Base-by-base conservation (phyloP, 306 rosid genomes). In the Aeschynomene evenia region DNA sequence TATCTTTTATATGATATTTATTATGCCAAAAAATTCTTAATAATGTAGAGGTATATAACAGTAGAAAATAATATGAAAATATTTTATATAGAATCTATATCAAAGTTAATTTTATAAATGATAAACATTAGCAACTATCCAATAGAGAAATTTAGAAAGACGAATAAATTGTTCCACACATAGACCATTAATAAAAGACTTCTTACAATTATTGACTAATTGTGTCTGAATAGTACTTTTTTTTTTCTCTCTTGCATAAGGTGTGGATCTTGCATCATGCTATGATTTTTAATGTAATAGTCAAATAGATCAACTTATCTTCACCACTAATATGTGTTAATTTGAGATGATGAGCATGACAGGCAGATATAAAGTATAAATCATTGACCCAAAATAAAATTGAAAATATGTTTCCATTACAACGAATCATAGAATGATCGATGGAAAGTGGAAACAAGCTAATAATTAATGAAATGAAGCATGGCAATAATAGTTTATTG, bases 401-500 rank as follows among this genome's bases (percentile, higher is more conserved):
- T 28, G 12, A 50, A 42, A 53, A 63, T 55, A 45, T n/a, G 34
- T 40, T 36, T 22, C 46, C 46, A 57, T 29, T 42, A 66, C 65
- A 78, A 39, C 75, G 68, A 57, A 59, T 58, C 70, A 51, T 42
- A 66, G 74, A 78, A 72, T 58, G 64, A 28, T 28, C 31, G 31
- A 55, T 21, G 20, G 23, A 52, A 70, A 45, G 51, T 45, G 51
- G 51, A 45, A 58, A 64, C 0, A 24, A n/a, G n/a, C n/a, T n/a
- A n/a, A n/a, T n/a, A n/a, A n/a, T n/a, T n/a, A 57, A 72, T 48
- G 48, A 78, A 48, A 49, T 39, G 50, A 37, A 71, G 20, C 82
- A 71, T 48, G 52, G 0, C 51, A 54, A 26, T 71, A 54, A 26
- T 71, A 54, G 31, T 75, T 76, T 60, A 69, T 34, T 72, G n/a